These are phyloP conservation scores for Infundibulicybe gibba DNA, from an alignment of 768 basidiomycete species.

Conservation along the genomic window DNA sequence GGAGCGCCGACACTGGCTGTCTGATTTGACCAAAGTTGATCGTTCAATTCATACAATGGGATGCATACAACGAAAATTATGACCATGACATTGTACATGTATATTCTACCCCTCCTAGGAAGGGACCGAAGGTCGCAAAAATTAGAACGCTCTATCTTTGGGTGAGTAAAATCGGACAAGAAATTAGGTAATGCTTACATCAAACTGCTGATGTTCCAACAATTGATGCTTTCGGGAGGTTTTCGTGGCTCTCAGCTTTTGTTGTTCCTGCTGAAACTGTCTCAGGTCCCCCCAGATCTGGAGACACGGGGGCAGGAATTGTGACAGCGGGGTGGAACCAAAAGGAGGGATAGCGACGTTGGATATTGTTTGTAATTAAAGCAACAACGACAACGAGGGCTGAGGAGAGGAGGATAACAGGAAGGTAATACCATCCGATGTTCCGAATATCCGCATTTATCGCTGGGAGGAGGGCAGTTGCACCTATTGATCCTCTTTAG, in stretches of 20 bases:
- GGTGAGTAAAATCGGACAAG: background rate
- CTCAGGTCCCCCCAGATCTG: constrained; percentile 11
- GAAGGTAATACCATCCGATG: constrained; percentile 53
- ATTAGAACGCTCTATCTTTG: too few relatives aligned
- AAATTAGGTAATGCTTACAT: background rate
- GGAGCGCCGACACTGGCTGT: too few relatives aligned
- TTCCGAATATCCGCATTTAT: constrained; percentile 34
- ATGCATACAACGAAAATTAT: too few relatives aligned
- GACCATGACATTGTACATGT: too few relatives aligned
- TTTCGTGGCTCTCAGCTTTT: constrained; percentile 1
- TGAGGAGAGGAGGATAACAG: constrained; percentile 46
- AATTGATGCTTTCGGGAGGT: constrained; percentile 3
- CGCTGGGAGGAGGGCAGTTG: constrained; percentile 49
- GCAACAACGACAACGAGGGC: constrained; percentile 39
- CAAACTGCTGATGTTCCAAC: background rate
- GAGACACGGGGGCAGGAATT: constrained; percentile 11
- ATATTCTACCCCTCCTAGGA: too few relatives aligned
- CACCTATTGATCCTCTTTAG: constrained; percentile 24
- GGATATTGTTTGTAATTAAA: constrained; percentile 47
- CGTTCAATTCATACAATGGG: too few relatives aligned
- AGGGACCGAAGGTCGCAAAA: too few relatives aligned
- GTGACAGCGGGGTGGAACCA: constrained; percentile 33
- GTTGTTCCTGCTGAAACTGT: background rate
- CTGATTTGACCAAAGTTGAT: too few relatives aligned
- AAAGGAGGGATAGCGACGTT: constrained; percentile 44